These are phyloP conservation scores for Ogataea henricii DNA, from an alignment of 805 yeast species.

Conservation along the genomic window DNA sequence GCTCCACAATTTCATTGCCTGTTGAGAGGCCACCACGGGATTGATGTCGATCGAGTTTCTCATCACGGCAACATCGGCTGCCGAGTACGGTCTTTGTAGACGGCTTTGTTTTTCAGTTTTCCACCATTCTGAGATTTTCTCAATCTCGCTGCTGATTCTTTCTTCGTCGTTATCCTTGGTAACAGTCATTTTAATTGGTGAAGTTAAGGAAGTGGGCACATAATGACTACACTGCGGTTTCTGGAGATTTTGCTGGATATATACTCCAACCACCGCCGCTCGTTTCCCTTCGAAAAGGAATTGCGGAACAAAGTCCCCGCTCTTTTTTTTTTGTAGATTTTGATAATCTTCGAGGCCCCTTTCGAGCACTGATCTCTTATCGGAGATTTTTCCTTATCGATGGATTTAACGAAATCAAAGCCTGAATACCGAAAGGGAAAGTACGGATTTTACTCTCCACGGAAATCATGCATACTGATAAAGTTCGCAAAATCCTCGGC, in stretches of 20 bases:
- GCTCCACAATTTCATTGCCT: conserved; percentile 47
- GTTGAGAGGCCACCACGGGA: conserved; percentile 54
- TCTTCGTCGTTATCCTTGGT: conserved; percentile 17
- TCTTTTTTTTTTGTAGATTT: neutral
- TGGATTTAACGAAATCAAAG: neutral
- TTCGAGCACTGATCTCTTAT: neutral
- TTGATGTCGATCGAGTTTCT: conserved; percentile 49
- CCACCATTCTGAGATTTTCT: conserved; percentile 53
- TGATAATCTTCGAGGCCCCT: neutral
- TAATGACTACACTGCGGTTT: no score
- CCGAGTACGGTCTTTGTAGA: conserved; percentile 51
- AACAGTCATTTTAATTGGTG: conserved; percentile 8
- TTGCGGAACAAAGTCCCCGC: conserved; percentile 2
- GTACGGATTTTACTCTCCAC: neutral
- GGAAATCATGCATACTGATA: neutral
- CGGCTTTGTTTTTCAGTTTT: conserved; percentile 46
- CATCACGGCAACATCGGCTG: conserved; percentile 52
- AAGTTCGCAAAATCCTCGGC: neutral
- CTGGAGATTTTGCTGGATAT: neutral
- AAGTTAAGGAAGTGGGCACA: no score
- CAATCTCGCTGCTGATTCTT: conserved; percentile 16
- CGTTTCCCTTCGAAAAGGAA: no score
- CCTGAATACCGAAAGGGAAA: conserved; percentile 6
- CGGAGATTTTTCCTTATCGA: neutral
- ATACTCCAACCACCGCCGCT: neutral